Percentiles rank a stretch among this genome's conserved stretches.
These are phyloP conservation scores for Coelastrella sp. DNA, from an alignment of 139 green algal species.

Conservation along the genomic window DNA sequence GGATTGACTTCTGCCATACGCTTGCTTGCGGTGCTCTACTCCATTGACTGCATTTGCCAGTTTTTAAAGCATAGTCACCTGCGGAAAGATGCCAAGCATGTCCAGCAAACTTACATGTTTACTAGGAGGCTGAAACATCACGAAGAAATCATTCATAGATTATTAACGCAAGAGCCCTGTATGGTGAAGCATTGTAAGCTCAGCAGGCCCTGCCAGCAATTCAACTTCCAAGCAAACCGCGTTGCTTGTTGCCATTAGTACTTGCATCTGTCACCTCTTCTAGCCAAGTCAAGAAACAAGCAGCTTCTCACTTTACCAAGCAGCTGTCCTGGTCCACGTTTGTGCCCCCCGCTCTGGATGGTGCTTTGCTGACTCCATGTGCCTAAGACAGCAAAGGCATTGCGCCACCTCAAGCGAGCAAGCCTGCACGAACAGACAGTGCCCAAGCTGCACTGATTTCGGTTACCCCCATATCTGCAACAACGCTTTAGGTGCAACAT, in stretches of 20 bases:
- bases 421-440: constrained; percentile 49
- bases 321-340: not conserved
- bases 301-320: not conserved
- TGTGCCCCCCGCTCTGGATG: constrained; percentile 29
- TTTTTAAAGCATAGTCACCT: constrained; percentile 46
- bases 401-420: constrained; percentile 60
- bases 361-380: constrained; percentile 45
- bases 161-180: too few species aligned
- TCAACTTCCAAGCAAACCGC: not conserved
- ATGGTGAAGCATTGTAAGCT: too few species aligned
- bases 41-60: constrained; percentile 12
- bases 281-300: too few species aligned
- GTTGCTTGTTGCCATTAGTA: too few species aligned
- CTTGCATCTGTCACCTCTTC: too few species aligned
- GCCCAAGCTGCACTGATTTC: not conserved
- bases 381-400: constrained; percentile 45
- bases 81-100: too few species aligned
- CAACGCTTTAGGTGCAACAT: too few species aligned
- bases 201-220: too few species aligned
- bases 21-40: constrained; percentile 43
- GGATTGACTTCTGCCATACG: constrained; percentile 15
- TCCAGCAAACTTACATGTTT: too few species aligned
- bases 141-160: too few species aligned
- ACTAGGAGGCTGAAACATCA: too few species aligned
- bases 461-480: too few species aligned